Evolutionary conservation across 495 filamentous ascomycete genomes (phyloP), one percentile per base, ranked within the genome.

Genomic region (Hypomontagnella submonticulosa): DNA sequence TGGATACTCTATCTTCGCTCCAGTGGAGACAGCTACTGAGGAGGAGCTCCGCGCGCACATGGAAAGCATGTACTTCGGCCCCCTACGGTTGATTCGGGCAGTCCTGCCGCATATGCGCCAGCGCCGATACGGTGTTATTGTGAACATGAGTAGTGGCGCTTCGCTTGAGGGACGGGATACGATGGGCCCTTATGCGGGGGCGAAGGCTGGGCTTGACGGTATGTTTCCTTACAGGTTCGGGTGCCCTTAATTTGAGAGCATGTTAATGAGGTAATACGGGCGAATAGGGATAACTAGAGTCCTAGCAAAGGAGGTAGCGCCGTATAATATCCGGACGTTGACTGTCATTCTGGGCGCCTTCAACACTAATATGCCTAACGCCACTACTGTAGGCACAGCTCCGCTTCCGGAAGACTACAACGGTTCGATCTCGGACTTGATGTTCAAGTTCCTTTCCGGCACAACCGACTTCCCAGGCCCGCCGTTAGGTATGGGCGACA

Each of bases 191-290:
- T 86, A 85, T 71, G 77, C 78, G 0, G 77, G 73, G 9, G 74
- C 78, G 0, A 85, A 85, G 69, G 76, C 73, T 20, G 83, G 73
- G 0, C 64, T 84, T 19, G 83, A 85, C 63, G 80, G 82, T 85
- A 66, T 33, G 73, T 69, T 1, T 67, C 38, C 48, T 15, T 4
- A 2, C 23, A n/a, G 18, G 4, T 15, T 52, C 27, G 3, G 11
- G 4, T 6, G 23, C 20, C 15, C 18, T 1, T 13, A 11, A 33
- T 33, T 7, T 34, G 40, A 20, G 37, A 9, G 34, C 3, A 15
- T 49, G 4, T 23, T 56, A 16, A 63, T 36, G 11, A 36, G 10
- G 10, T 16, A 8, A 13, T 40, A 6, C 7, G 1, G 0, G 7
- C 42, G 20, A 8, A 1, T 38, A 80, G 79, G 71, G 10, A 12